Evolutionary conservation across 2,329 filamentous ascomycete species (phyloP).

Genomic region (Aspergillus sp.): DNA sequence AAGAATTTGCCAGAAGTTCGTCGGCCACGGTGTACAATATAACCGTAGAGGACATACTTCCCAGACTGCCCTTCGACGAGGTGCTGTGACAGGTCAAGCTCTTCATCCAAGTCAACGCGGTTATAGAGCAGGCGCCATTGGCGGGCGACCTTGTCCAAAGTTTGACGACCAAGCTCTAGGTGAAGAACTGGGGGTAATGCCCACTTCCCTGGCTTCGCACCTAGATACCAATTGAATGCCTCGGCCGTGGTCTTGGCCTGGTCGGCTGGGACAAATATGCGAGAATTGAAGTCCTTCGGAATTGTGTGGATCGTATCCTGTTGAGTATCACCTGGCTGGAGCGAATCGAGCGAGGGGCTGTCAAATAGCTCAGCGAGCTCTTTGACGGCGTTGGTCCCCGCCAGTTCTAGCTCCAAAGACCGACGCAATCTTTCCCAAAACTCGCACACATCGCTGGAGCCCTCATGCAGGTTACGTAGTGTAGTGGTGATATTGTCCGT

Average conservation of each 20-base stretch:
- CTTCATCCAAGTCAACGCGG: slow-evolving; percentile 60
- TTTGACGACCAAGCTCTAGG: slow-evolving; percentile 62
- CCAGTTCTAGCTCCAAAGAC: slow-evolving; percentile 58
- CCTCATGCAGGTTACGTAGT: slow-evolving; percentile 47
- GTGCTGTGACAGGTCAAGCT: slow-evolving; percentile 51
- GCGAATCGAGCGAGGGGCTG: slow-evolving; percentile 31
- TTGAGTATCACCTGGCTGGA: slow-evolving; percentile 24
- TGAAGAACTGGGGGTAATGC: slow-evolving; percentile 55
- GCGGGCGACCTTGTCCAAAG: slow-evolving; percentile 57
- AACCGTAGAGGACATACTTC: slow-evolving; percentile 62
- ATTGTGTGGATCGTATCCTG: slow-evolving; percentile 39
- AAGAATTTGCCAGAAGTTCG: slow-evolving; percentile 64
- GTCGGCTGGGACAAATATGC: slow-evolving; percentile 44
- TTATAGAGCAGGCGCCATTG: slow-evolving; percentile 63
- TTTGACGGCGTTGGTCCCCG: slow-evolving; percentile 46
- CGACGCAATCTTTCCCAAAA: slow-evolving; percentile 60
- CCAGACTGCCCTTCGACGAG: slow-evolving; percentile 40
- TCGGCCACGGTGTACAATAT: slow-evolving; percentile 63
- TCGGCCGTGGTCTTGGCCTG: slow-evolving; percentile 43
- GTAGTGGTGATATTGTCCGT: slow-evolving; percentile 47
- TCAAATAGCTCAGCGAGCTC: slow-evolving; percentile 55
- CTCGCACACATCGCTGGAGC: slow-evolving; percentile 58
- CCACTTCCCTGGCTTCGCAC: slow-evolving; percentile 43
- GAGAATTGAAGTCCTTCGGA: slow-evolving; percentile 43
- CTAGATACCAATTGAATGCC: slow-evolving; percentile 39